Base-by-base conservation (phyloP, 257 asterid species). In the Cordia subcordata region DNA sequence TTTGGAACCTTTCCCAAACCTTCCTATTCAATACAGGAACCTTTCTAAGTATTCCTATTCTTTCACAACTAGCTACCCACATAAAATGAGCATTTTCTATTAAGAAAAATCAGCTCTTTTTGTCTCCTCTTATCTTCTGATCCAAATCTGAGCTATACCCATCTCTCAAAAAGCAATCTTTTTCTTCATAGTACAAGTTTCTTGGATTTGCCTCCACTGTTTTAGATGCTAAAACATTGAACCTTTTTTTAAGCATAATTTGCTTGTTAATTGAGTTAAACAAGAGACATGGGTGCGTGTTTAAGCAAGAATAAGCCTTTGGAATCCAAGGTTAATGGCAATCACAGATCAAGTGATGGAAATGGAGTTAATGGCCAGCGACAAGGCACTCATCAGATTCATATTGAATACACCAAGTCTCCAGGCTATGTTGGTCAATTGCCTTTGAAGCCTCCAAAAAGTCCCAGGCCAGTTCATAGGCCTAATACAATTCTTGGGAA, bases 401-500 rank as follows among this genome's bases (percentile, higher is more conserved):
- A 79, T 11, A 76, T 77, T 47, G 82, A 82, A 16, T 71, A 64
- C 74, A 69, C 88, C 1, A 70, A 77, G 62, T 82, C 96, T n/a
- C 90, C 86, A 0, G 82, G 77, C 51, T 74, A 62, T 40, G 87
- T 1, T 33, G 79, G 66, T 19, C 86, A 77, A 17, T 38, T 76
- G 50, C 79, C 82, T 0, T 14, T 55, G 11, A 58, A 68, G 22
- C 72, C 79, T 0, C 70, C 72, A 1, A 68, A 73, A 15, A 72
- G 76, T 61, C 86, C 85, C 22, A 62, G 39, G 23, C 79, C 75
- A 37, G 52, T 62, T 19, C 70, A 33, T 17, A 74, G 68, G 53
- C 16, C 74, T 0, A 69, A 79, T 60, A 69, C 96, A 8, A 85
- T 88, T 53, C 82, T 88, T 49, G 88, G 92, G 8, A 83, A 77